Conservation (phyloP, 331 rosid genomes). For the Spiraea crenata region DNA sequence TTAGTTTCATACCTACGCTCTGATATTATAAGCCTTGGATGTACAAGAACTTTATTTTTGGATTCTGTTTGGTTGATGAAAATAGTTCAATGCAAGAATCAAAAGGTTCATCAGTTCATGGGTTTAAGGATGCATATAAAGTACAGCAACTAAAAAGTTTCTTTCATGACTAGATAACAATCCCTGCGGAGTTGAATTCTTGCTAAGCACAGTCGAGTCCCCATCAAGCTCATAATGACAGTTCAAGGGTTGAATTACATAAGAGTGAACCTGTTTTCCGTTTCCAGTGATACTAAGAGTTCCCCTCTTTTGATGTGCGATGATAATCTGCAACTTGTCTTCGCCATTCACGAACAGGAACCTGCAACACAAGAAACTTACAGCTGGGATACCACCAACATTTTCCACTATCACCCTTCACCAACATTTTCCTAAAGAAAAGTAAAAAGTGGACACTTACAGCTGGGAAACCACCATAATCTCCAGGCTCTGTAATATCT, state of each 20-base stretch:
- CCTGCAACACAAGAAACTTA: constrained; percentile 43
- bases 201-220: background rate
- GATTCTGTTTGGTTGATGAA: background rate
- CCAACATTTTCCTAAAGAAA: background rate
- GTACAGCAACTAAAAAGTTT: background rate
- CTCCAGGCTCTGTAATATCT: constrained; percentile 79
- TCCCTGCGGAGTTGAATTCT: background rate
- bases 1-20: too few relatives aligned
- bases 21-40: background rate
- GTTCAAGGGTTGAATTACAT: background rate
- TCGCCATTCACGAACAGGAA: constrained; percentile 68
- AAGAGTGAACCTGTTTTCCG: constrained; percentile 6
- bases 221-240: background rate
- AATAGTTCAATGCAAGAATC: background rate
- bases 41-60: background rate
- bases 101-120: background rate
- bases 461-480: constrained; percentile 97
- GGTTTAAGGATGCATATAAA: background rate
- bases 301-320: constrained; percentile 26
- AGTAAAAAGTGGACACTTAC: constrained; percentile 42
- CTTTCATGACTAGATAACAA: background rate
- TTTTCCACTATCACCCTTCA: constrained; percentile 14
- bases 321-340: constrained; percentile 56
- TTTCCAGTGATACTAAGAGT: constrained; percentile 11
- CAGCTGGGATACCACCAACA: too few relatives aligned